Percentiles rank a stretch among this genome's conserved stretches.
Conservation (phyloP, 371 early-diverging fungal genomes). For the Chytridiales sp. region DNA sequence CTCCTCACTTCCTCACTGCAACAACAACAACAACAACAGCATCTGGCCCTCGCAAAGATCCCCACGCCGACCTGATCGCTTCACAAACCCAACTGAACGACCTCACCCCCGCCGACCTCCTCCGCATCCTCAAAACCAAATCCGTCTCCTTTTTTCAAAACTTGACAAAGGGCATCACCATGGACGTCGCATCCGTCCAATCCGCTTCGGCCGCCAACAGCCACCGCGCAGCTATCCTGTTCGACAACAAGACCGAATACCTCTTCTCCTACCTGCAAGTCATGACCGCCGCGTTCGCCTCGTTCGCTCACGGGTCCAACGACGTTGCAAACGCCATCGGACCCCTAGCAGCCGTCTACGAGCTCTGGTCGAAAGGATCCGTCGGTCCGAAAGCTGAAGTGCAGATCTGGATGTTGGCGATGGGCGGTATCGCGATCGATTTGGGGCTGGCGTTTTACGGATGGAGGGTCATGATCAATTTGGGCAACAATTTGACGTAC, state of each 20-base stretch:
- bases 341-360: conserved; percentile 70
- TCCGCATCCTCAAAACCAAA: conserved; percentile 1
- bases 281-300: conserved; percentile 79
- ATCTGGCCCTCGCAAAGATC: too few species aligned
- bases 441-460: conserved; percentile 61
- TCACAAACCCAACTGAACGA: background rate
- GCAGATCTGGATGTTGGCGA: conserved; percentile 74
- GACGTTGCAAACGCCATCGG: conserved; percentile 90
- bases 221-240: conserved; percentile 31
- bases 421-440: conserved; percentile 78
- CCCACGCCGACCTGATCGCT: background rate
- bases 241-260: conserved; percentile 12
- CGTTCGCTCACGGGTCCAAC: conserved; percentile 89
- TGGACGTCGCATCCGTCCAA: conserved; percentile 23
- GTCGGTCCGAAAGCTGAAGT: conserved; percentile 58
- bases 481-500: conserved; percentile 85
- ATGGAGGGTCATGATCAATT: conserved; percentile 41
- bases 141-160: background rate
- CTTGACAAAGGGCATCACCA: conserved; percentile 16
- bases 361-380: conserved; percentile 64
- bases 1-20: too few species aligned
- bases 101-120: background rate
- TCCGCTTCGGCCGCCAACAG: conserved; percentile 12
- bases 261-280: conserved; percentile 75
- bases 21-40: too few species aligned